Percentiles rank a stretch among this genome's conserved stretches.
These are phyloP conservation scores for Aspergillus hancockii DNA, from an alignment of 495 filamentous ascomycete genomes.

Conservation along the genomic window DNA sequence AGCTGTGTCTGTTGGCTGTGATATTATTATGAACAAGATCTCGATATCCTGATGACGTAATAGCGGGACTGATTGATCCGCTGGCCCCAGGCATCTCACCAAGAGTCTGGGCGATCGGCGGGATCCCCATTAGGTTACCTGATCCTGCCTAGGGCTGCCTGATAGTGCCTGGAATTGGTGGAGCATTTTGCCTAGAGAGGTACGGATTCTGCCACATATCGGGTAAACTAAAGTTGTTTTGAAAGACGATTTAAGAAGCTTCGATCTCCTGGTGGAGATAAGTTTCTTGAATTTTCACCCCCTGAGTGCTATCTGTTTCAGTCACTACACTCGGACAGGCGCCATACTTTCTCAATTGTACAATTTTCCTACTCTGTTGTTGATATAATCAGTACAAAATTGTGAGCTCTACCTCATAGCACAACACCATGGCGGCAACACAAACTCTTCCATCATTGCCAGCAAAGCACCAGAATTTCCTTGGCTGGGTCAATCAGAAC, in stretches of 20 bases:
- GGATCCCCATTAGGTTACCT: neutral
- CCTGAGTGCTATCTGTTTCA: neutral
- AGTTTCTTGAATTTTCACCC: neutral
- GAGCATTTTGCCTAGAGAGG: neutral
- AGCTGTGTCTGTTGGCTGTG: too few species aligned
- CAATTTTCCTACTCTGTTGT: neutral
- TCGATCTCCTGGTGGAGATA: neutral
- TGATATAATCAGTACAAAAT: neutral
- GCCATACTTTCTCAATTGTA: too few species aligned
- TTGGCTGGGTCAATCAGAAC: slow-evolving; percentile 46
- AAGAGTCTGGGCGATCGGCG: neutral
- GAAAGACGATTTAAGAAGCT: neutral
- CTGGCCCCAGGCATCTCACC: neutral
- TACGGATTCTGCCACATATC: neutral
- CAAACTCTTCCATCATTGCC: slow-evolving; percentile 39
- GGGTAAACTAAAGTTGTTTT: neutral
- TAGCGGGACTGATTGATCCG: neutral
- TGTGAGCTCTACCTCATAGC: neutral
- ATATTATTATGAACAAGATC: too few species aligned
- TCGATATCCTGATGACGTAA: neutral
- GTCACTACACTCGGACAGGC: too few species aligned
- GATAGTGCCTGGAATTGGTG: neutral
- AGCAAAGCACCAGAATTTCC: slow-evolving; percentile 42
- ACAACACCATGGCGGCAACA: slow-evolving; percentile 20
- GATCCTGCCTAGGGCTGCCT: slow-evolving; percentile 1